Evolutionary conservation across 2,329 filamentous ascomycete species (phyloP), one percentile per base, ranked within the genome.

Genomic region (Diaporthe citrichinensis): DNA sequence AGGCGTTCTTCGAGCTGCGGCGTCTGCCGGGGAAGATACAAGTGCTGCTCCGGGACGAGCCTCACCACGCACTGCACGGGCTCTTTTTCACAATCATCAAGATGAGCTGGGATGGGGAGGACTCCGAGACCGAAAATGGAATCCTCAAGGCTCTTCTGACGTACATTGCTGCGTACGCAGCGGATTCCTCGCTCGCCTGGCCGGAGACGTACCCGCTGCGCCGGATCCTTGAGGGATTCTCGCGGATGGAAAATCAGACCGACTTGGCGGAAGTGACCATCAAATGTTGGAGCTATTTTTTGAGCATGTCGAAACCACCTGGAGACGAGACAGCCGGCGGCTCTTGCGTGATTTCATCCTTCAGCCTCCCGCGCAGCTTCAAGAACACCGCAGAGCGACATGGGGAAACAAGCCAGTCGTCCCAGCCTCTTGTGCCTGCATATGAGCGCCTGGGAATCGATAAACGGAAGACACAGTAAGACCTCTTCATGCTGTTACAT

Each of bases 51-150:
- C 51, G 55, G 20, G 34, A 71, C 20, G 68, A 71, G 36, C 68
- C 68, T 8, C 68, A 58, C 5, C 68, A 71, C 53, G 55, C 44
- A 14, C 28, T 71, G 25, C 51, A 71, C 15, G 68, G 68, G 8
- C 41, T 71, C 6, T 71, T 71, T 12, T 58, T 57, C n/a, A 17
- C 68, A 1, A 34, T 58, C 20, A 58, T 71, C 36, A 71, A 71
- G 53, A 46, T 71, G 68, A 58, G 34, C 20, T 71, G 68, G 68
- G 68, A 71, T 14, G 68, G 68, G 3, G 39, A 71, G 28, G 68
- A 46, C 6, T 14, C 51, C 15, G 39, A 34, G 23, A 14, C 51
- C 2, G 55, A 46, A 7, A 71, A 71, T 7, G 51, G 36, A 25
- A 58, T 71, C 41, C 5, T 71, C 34, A 58, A 9, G 39, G 53